These are phyloP conservation scores for Hondaea fermentalgiana DNA, from an alignment of 108 stramenopile species.

Conservation along the genomic window DNA sequence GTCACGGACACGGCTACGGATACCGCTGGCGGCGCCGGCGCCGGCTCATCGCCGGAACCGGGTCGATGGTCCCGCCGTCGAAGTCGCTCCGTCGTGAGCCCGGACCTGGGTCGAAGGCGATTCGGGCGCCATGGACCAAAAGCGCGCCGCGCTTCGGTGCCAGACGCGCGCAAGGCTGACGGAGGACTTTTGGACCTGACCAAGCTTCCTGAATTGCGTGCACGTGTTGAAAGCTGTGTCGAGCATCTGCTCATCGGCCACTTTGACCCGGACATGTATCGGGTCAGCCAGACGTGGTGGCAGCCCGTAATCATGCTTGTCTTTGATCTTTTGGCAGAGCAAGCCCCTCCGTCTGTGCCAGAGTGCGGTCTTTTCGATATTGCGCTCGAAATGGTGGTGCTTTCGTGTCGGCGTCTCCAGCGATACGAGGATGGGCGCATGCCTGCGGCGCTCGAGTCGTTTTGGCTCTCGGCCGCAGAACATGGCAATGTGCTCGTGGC, in stretches of 20 bases:
- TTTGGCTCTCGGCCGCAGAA: background rate
- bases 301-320: background rate
- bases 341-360: background rate
- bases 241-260: background rate
- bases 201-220: background rate
- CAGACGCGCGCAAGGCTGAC: background rate
- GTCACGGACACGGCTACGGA: too few relatives aligned
- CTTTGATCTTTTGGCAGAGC: background rate
- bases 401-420: background rate
- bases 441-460: background rate
- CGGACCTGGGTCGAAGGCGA: background rate
- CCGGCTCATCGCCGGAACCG: background rate
- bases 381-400: background rate
- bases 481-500: conserved; percentile 6
- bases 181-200: background rate
- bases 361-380: background rate
- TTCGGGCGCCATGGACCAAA: background rate
- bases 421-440: background rate
- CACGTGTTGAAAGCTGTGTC: background rate
- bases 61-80: background rate
- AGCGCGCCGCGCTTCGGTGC: background rate
- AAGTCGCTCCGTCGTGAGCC: background rate
- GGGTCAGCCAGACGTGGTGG: background rate
- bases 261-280: background rate
- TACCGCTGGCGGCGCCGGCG: background rate